phyloP scores from a whole-genome alignment of 2,329 filamentous ascomycete genomes.

The Hansfordia pulvinata region DNA sequence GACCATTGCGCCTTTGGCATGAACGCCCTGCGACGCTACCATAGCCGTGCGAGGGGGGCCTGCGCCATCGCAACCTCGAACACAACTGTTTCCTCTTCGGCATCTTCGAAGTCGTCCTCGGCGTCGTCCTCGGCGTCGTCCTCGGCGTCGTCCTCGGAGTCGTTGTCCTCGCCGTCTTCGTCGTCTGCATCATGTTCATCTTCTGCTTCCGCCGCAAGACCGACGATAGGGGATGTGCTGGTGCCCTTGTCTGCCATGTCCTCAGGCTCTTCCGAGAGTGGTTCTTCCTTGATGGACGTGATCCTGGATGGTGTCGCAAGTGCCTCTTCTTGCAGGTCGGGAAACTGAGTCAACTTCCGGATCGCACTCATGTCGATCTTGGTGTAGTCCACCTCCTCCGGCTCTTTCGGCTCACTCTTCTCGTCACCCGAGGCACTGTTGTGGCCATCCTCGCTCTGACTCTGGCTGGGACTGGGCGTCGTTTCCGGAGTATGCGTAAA shows the following conservation, averaged over 20 bases:
- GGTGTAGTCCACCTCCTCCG: conserved; percentile 44
- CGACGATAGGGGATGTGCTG: too few species aligned
- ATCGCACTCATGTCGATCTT: conserved; percentile 40
- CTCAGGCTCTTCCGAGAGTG: conserved; percentile 3
- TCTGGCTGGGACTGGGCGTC: conserved; percentile 38
- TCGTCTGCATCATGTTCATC: conserved; percentile 18
- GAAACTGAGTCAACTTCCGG: conserved; percentile 27
- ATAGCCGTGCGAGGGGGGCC: conserved; percentile 44
- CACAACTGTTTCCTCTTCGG: conserved; percentile 53
- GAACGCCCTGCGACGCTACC: conserved; percentile 50
- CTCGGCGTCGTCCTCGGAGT: conserved; percentile 26
- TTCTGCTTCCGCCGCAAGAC: too few species aligned
- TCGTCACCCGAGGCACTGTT: conserved; percentile 26
- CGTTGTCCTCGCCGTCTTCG: conserved; percentile 17
- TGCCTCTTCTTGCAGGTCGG: conserved; percentile 19
- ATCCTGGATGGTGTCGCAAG: conserved; percentile 4
- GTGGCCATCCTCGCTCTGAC: conserved; percentile 38
- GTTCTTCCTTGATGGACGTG: conserved; percentile 6
- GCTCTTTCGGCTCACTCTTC: conserved; percentile 22
- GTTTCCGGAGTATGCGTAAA: conserved; percentile 37
- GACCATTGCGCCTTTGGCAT: conserved; percentile 65
- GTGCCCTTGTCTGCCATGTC: conserved; percentile 1
- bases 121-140: conserved; percentile 33
- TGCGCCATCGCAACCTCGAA: conserved; percentile 50
- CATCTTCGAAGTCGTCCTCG: conserved; percentile 29